Evolutionary conservation across 305 asterid genomes (phyloP), one percentile per base, ranked within the genome.

Genomic region (Andrographis paniculata): DNA sequence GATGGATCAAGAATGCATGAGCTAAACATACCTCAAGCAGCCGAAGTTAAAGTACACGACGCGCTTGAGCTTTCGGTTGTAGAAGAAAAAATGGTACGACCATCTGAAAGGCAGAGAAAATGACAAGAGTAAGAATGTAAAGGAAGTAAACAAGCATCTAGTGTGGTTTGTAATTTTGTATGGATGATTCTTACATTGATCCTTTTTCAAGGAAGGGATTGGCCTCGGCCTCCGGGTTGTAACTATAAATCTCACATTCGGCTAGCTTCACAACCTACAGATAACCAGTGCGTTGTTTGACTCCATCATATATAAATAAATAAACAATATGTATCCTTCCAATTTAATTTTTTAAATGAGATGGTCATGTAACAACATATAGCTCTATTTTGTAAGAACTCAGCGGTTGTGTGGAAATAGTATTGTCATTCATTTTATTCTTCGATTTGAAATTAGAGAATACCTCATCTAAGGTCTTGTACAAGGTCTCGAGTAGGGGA

Each of bases 381-480:
- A n/a, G n/a, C n/a, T n/a, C n/a, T n/a, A n/a, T n/a, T n/a, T n/a
- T n/a, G n/a, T n/a, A n/a, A n/a, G n/a, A n/a, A n/a, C n/a, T n/a
- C n/a, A n/a, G n/a, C n/a, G n/a, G n/a, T n/a, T n/a, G n/a, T n/a
- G n/a, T n/a, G n/a, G n/a, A 24, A 8, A 24, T 24, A 24, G 6
- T 3, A 24, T 7, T 33, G 38, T 13, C 38, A 33, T 33, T 33
- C 38, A 7, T 33, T 9, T n/a, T 2, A 11, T 33, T 33, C 4
- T 33, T n/a, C 2, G 1, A 22, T 6, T 20, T 27, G 18, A 61
- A 48, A 43, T 43, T 30, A 46, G 38, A 59, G 24, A 65, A 49
- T 70, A 91, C 99, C 99, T 91, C 99, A 28, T 91, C 99, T 54
- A 91, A 67, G 45, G 87, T 82, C 80, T 73, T 83, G 84, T 69